Evolutionary conservation across 2,329 filamentous ascomycete species (phyloP), one percentile per base, ranked within the genome.

Genomic region (Pleomassaria siparia): DNA sequence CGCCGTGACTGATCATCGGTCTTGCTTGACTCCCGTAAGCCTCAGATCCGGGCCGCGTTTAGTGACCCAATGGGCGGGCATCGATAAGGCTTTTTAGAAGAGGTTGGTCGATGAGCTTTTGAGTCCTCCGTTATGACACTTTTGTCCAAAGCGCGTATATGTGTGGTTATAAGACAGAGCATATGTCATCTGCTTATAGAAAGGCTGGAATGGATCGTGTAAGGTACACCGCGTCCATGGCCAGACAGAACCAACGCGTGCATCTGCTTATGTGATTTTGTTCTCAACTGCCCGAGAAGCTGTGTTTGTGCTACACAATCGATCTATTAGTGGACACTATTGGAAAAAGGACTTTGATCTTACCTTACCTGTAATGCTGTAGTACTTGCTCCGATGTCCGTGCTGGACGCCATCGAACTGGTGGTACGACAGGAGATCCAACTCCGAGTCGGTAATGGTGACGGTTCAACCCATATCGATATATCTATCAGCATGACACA

Each of bases 401-500:
- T 63, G 63, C 59, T 59, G 39, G 54, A 60, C 49, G 60, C 59
- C 53, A 54, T 62, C 49, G 55, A 60, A 55, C 50, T 51, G 58
- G 61, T 61, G 49, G 56, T 56, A 67, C 60, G 45, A 55, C 62
- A 62, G 59, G 44, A 50, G 51, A 43, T 52, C 60, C 53, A 58
- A 65, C 53, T 57, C 52, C 54, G 55, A 37, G 47, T 46, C 55
- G 51, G 57, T 45, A 44, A 50, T 44, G 49, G 51, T 49, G 50
- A 49, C 37, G 51, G 51, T 54, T 59, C 54, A 62, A 56, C 49
- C 56, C 53, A 59, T 58, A 56, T 59, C 55, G 53, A 62, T 54
- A 64, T 64, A 60, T 62, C 53, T 58, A 56, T 59, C 55, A 54
- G 60, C 53, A 64, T 64, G 60, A 62, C 53, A 62, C 56, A 60